phyloP scores from a whole-genome alignment of 2,329 filamentous ascomycete genomes.

The Cladosporium sphaerospermum region DNA sequence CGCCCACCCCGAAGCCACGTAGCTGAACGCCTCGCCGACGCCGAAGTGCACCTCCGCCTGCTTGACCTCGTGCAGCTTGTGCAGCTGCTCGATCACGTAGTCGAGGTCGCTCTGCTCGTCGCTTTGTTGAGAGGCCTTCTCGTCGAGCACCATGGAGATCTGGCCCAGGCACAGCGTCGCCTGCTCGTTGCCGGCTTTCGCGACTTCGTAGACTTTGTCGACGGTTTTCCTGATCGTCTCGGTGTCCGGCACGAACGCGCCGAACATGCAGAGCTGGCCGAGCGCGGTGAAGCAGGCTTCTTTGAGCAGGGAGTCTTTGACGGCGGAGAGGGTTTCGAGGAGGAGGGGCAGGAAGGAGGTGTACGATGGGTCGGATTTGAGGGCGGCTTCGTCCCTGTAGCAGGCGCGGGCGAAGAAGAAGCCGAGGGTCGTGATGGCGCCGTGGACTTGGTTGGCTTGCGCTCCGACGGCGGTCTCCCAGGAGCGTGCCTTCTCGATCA shows the following conservation, averaged over 20 bases:
- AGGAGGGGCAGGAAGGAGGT: slow-evolving; percentile 40
- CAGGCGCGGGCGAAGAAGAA: slow-evolving; percentile 51
- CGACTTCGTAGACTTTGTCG: slow-evolving; percentile 58
- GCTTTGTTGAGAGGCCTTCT: slow-evolving; percentile 32
- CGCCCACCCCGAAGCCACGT: slow-evolving; percentile 72
- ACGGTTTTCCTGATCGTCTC: slow-evolving; percentile 39
- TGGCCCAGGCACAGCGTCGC: slow-evolving; percentile 77
- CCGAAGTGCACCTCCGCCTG: slow-evolving; percentile 85
- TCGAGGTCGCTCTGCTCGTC: slow-evolving; percentile 37
- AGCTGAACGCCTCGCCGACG: slow-evolving; percentile 80
- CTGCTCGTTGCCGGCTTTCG: slow-evolving; percentile 74
- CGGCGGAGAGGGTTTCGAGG: slow-evolving; percentile 47
- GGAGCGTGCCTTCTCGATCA: slow-evolving; percentile 42
- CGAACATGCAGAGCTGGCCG: slow-evolving; percentile 56
- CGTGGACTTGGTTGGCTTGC: slow-evolving; percentile 53
- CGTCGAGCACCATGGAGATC: slow-evolving; percentile 58
- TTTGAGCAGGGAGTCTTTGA: slow-evolving; percentile 51
- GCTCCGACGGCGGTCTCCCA: slow-evolving; percentile 58
- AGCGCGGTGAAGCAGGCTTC: slow-evolving; percentile 53
- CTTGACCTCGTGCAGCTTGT: slow-evolving; percentile 74
- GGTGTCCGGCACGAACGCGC: slow-evolving; percentile 43
- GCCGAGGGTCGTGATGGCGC: slow-evolving; percentile 52
- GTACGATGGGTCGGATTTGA: slow-evolving; percentile 4
- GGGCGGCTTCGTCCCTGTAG: not conserved
- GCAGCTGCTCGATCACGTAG: slow-evolving; percentile 61